Evolutionary conservation across 2,329 filamentous ascomycete species (phyloP), one percentile per base, ranked within the genome.

Genomic region (Colletotrichum destructivum): DNA sequence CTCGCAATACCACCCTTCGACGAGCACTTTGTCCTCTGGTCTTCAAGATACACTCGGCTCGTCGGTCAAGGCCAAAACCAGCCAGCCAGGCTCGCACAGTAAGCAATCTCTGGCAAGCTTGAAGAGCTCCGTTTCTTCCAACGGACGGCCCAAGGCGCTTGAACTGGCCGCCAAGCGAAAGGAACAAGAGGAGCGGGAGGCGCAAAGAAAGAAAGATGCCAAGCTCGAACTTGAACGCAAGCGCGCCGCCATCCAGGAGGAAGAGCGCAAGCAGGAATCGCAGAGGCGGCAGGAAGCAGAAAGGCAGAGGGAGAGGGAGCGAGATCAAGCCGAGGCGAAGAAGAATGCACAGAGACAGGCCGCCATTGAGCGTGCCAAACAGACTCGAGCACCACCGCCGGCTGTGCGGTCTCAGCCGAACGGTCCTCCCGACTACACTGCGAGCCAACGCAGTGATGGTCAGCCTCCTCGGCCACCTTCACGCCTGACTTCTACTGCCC

Each of bases 141-240:
- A 85, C n/a, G 86, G 88, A 2, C 90, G 91, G 62, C 88, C 91
- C 0, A 94, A 93, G 79, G 92, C 93, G 2, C 84, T 95, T 26
- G 90, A 95, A 65, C 86, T 93, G 59, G 94, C 92, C 2, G 93
- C 94, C 49, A 92, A 91, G 78, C 95, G 95, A 81, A 96, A 93
- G 79, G 94, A 97, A 79, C 92, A 91, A 79, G 95, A 97, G 76
- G 94, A 97, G 78, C 90, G 91, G 59, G 93, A 95, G 74, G 90
- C 90, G 16, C 91, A 95, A 77, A 90, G 92, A 61, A 96, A 94
- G 78, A 91, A 92, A 11, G 93, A 97, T 23, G 91, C 92, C 47
- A 98, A 97, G 82, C 89, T 91, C 18, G 94, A 97, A 76, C 84
- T 93, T 44, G 94, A 97, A 79, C 91, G 93, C 59, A 94, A 95